Conservation (phyloP, 306 rosid genomes). For the Sicyos baderoa region DNA sequence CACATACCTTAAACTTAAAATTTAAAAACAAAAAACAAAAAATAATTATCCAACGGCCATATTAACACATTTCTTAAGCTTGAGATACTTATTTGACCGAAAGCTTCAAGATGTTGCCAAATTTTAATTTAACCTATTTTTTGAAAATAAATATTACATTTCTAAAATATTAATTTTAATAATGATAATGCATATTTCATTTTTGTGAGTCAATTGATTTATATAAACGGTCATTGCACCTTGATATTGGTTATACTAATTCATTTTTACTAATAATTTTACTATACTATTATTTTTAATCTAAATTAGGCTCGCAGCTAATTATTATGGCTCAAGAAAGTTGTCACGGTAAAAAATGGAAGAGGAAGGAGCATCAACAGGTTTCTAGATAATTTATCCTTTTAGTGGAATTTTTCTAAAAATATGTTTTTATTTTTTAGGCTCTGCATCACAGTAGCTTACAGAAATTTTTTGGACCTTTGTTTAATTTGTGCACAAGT, state of each 20-base stretch:
- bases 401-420: background rate
- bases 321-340: background rate
- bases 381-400: background rate
- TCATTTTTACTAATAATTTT: background rate
- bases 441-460: background rate
- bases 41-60: too few species aligned
- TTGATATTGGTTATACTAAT: background rate
- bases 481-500: background rate
- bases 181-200: too few species aligned
- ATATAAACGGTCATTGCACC: background rate
- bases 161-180: too few species aligned
- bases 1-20: too few species aligned
- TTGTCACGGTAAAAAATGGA: background rate
- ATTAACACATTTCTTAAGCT: too few species aligned
- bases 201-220: background rate
- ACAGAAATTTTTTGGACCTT: background rate
- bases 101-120: too few species aligned
- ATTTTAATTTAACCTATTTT: too few species aligned
- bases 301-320: background rate
- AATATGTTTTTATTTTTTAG: background rate
- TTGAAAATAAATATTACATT: background rate
- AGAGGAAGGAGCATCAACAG: background rate
- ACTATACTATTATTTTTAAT: background rate
- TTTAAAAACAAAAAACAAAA: too few species aligned
- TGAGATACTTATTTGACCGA: too few species aligned